These are phyloP conservation scores for Hypoxylon sp. DNA, from an alignment of 2,329 filamentous ascomycete species.

Conservation along the genomic window DNA sequence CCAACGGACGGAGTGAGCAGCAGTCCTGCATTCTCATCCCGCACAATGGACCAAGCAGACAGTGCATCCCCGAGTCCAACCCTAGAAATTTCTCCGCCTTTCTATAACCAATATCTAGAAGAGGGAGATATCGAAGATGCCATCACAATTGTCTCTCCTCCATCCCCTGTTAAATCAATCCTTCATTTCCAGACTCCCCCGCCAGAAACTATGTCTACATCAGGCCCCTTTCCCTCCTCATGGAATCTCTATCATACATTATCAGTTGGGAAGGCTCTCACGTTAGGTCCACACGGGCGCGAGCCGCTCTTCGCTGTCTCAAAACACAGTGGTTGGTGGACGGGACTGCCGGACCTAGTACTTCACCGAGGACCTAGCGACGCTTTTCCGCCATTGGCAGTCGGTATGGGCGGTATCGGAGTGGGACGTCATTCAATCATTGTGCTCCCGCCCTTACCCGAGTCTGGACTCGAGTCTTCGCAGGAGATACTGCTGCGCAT, in stretches of 20 bases:
- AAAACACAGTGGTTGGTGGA: constrained; percentile 20
- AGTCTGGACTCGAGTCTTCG: constrained; percentile 14
- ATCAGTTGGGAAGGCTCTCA: constrained; percentile 9
- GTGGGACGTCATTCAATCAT: constrained; percentile 16
- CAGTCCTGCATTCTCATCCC: not conserved
- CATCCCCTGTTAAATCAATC: not conserved
- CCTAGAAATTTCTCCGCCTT: constrained; percentile 9
- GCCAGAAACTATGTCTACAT: not conserved
- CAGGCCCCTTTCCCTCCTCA: constrained; percentile 3
- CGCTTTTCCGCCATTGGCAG: constrained; percentile 10
- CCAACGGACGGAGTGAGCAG: too few relatives aligned
- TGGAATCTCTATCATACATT: constrained; percentile 23
- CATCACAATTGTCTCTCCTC: not conserved
- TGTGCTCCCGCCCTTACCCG: constrained; percentile 20
- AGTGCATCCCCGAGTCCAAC: not conserved
- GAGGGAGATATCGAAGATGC: constrained; percentile 3
- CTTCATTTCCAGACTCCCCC: not conserved
- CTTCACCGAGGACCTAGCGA: constrained; percentile 20
- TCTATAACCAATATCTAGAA: constrained; percentile 7
- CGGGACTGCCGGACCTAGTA: constrained; percentile 13
- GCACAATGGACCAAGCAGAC: constrained; percentile 9
- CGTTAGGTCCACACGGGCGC: constrained; percentile 5
- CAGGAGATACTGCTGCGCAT: constrained; percentile 15
- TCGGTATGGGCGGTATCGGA: constrained; percentile 12
- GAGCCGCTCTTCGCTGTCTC: constrained; percentile 23